Conservation (phyloP, 345 rosid genomes). For the Noccaea caerulescens region DNA sequence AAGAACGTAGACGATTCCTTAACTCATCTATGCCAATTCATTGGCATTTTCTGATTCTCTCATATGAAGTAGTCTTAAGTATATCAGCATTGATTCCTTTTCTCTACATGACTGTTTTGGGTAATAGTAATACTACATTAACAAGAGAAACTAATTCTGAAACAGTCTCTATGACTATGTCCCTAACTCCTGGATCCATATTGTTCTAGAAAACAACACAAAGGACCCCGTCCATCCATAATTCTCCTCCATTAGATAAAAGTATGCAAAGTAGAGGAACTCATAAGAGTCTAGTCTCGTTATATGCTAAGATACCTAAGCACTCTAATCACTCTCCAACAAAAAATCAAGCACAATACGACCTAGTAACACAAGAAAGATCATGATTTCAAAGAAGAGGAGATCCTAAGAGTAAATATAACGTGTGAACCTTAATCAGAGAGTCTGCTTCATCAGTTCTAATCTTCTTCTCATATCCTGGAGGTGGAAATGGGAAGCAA, state of each 20-base stretch:
- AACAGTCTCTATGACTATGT: conserved; percentile 1
- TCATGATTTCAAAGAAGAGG: conserved; percentile 29
- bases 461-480: conserved; percentile 93
- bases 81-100: conserved; percentile 5
- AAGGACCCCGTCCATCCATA: not conserved
- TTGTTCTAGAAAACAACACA: not conserved
- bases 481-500: conserved; percentile 98
- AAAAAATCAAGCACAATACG: conserved; percentile 15
- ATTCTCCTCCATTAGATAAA: conserved; percentile 3
- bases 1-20: not conserved
- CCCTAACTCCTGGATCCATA: conserved; percentile 13
- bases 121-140: conserved; percentile 8
- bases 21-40: conserved; percentile 7
- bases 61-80: conserved; percentile 4
- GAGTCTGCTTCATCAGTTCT: conserved; percentile 57
- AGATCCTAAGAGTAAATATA: conserved; percentile 59
- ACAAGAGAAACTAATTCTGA: not conserved
- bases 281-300: conserved; percentile 10
- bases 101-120: not conserved
- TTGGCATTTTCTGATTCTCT: not conserved
- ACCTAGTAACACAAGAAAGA: conserved; percentile 25
- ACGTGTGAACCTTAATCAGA: conserved; percentile 64
- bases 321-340: conserved; percentile 11
- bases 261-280: conserved; percentile 3
- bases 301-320: conserved; percentile 17